Percentiles rank a stretch among this genome's conserved stretches.
Conservation (phyloP, 2,329 filamentous ascomycete species). For the Coleophoma crateriformis region DNA sequence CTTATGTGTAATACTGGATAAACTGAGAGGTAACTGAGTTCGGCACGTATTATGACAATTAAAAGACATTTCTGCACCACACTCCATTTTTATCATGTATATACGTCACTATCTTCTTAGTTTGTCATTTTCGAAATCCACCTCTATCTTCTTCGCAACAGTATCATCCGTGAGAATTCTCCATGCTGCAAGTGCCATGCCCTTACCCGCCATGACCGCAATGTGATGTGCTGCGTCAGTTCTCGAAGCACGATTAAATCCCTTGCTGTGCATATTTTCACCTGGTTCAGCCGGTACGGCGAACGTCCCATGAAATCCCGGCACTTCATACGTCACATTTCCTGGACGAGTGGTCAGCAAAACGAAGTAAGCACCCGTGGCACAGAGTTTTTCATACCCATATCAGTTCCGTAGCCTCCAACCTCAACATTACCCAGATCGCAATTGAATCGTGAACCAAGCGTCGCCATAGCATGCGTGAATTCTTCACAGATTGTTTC, state of each 20-base stretch:
- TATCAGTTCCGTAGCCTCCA: not conserved
- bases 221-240: slow-evolving; percentile 3
- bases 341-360: not conserved
- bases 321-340: slow-evolving; percentile 1
- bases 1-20: no score
- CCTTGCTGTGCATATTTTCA: not conserved
- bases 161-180: slow-evolving; percentile 2
- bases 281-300: not conserved
- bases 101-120: no score
- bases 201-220: slow-evolving; percentile 1
- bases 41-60: no score
- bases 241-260: slow-evolving; percentile 1
- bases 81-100: no score
- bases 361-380: no score
- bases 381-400: slow-evolving; percentile 1
- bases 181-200: slow-evolving; percentile 2
- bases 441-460: not conserved
- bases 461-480: not conserved
- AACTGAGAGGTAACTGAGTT: no score
- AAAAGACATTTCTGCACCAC: no score
- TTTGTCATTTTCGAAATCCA: slow-evolving; percentile 2
- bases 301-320: slow-evolving; percentile 2
- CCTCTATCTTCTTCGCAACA: slow-evolving; percentile 1
- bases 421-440: not conserved
- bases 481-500: not conserved